phyloP scores from a whole-genome alignment of 352 stramenopile genomes.

The Pythium aristosporum region DNA sequence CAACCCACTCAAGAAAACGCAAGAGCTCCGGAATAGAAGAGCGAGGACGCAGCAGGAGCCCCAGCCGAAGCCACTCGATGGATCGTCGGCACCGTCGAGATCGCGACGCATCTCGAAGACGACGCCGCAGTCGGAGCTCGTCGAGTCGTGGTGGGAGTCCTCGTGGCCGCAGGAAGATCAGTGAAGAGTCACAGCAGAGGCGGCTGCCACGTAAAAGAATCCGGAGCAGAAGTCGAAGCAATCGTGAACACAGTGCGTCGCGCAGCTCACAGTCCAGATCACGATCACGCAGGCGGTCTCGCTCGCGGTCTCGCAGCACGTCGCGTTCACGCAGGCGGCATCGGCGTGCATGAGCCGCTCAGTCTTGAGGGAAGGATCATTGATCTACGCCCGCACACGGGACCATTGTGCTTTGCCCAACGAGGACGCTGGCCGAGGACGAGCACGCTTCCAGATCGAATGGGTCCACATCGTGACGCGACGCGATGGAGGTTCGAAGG shows the following conservation, averaged over 20 bases:
- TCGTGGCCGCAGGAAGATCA: background rate
- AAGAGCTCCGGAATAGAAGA: background rate
- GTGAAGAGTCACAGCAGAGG: background rate
- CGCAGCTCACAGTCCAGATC: constrained; percentile 10
- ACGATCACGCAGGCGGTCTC: background rate
- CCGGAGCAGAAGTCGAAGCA: background rate
- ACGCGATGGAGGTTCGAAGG: background rate
- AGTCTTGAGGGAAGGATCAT: background rate
- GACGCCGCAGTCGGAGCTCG: constrained; percentile 2
- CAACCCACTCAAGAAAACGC: background rate
- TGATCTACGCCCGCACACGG: background rate
- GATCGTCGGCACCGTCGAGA: background rate
- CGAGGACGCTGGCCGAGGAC: constrained; percentile 35
- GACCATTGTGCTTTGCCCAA: constrained; percentile 33
- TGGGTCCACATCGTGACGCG: background rate
- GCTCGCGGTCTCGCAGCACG: background rate
- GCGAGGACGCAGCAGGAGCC: constrained; percentile 1
- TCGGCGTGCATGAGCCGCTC: background rate
- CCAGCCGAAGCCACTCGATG: background rate
- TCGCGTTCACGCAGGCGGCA: background rate
- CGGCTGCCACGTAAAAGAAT: background rate
- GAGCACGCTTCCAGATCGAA: constrained; percentile 25
- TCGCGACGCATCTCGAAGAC: background rate
- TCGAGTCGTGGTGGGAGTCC: constrained; percentile 7
- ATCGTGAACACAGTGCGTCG: constrained; percentile 8